Conservation (phyloP, 2,329 filamentous ascomycete species). For the Microdochium nivale region DNA sequence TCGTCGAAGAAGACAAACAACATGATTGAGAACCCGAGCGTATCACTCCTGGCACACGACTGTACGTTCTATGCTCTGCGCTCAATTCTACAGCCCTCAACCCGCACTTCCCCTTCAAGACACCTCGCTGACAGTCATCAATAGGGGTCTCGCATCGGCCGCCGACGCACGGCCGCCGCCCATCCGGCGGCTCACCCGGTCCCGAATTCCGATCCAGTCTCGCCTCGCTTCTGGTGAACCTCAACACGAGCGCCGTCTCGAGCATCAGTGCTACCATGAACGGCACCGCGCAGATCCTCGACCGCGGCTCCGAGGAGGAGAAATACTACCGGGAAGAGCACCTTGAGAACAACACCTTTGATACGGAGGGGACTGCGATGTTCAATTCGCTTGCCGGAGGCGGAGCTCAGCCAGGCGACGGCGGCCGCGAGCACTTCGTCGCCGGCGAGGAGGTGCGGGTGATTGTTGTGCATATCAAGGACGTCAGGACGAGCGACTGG, state of each 20-base stretch:
- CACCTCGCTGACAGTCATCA: neutral
- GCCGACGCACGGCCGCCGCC: conserved; percentile 56
- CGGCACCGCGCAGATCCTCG: conserved; percentile 69
- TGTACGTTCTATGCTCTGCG: conserved; percentile 35
- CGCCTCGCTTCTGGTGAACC: conserved; percentile 74
- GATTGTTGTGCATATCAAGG: conserved; percentile 74
- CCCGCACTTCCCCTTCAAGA: neutral
- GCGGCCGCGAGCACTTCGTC: conserved; percentile 58
- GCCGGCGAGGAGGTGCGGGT: conserved; percentile 79
- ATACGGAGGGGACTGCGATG: conserved; percentile 39
- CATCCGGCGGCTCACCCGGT: conserved; percentile 53
- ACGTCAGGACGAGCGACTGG: conserved; percentile 87
- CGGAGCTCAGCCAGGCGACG: conserved; percentile 31
- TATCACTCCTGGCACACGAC: conserved; percentile 93
- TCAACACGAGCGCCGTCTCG: conserved; percentile 82
- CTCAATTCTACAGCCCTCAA: neutral
- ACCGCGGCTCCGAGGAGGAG: conserved; percentile 71
- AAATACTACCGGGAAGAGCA: conserved; percentile 75
- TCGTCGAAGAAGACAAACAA: conserved; percentile 75
- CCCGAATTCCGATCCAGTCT: conserved; percentile 64
- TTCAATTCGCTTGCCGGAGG: conserved; percentile 25
- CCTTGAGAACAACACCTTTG: conserved; percentile 87
- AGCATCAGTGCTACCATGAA: conserved; percentile 92
- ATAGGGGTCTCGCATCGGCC: conserved; percentile 79
- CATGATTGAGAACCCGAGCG: conserved; percentile 72